Evolutionary conservation across 495 filamentous ascomycete genomes (phyloP).

Genomic region (Thermothielavioides terrestris): DNA sequence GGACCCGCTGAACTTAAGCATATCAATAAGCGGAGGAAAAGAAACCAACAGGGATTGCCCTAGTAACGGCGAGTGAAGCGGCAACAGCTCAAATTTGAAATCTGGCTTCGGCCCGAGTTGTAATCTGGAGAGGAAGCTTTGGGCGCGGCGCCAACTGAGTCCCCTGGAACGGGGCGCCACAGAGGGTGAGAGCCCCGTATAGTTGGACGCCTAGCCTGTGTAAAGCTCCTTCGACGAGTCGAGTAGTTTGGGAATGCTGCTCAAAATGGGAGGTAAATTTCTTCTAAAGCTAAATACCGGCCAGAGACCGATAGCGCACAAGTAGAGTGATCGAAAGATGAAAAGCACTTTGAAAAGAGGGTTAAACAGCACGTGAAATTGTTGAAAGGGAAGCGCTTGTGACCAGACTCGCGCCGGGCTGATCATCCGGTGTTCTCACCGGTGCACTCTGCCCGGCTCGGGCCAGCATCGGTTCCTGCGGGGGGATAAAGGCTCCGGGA

Average conservation of each 20-base stretch:
- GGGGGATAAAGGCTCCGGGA: constrained; percentile 48
- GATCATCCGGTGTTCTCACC: constrained; percentile 49
- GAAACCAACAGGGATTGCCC: constrained; percentile 65
- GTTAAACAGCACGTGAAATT: constrained; percentile 70
- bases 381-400: constrained; percentile 43
- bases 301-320: constrained; percentile 66
- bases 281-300: constrained; percentile 65
- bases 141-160: constrained; percentile 46
- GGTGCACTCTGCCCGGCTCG: constrained; percentile 46
- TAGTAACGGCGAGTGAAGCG: constrained; percentile 64
- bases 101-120: constrained; percentile 53
- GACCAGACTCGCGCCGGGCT: constrained; percentile 48
- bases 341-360: constrained; percentile 68
- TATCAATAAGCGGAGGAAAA: constrained; percentile 70
- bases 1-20: constrained; percentile 68
- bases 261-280: constrained; percentile 68
- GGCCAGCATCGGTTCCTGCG: constrained; percentile 41
- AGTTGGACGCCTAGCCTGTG: constrained; percentile 34
- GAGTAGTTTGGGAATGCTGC: constrained; percentile 64
- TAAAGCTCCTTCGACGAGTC: constrained; percentile 58
- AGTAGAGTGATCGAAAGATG: constrained; percentile 66
- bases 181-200: constrained; percentile 45
- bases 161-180: constrained; percentile 55
- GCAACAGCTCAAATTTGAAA: constrained; percentile 67
- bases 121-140: constrained; percentile 61